Percentiles rank a stretch among this genome's conserved stretches.
These are phyloP conservation scores for Ustilago curta DNA, from an alignment of 1,284 basidiomycete genomes.

Conservation along the genomic window DNA sequence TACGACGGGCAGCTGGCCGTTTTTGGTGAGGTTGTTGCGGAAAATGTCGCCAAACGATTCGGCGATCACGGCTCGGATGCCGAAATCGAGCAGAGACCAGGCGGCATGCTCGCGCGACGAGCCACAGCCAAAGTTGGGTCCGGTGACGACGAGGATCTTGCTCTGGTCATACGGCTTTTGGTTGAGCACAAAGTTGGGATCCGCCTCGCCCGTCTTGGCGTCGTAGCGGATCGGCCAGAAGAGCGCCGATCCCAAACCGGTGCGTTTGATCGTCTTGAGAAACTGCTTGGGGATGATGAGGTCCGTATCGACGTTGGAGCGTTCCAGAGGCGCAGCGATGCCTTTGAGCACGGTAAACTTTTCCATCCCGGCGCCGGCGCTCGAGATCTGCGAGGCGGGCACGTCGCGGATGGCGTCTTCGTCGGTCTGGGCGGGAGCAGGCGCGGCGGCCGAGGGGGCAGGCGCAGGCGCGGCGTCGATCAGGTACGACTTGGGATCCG, in stretches of 20 bases:
- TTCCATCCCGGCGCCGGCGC: slow-evolving; percentile 58
- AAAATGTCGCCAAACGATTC: slow-evolving; percentile 65
- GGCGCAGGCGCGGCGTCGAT: slow-evolving; percentile 47
- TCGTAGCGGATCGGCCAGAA: slow-evolving; percentile 67
- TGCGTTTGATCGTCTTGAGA: slow-evolving; percentile 68
- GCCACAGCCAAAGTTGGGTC: slow-evolving; percentile 67
- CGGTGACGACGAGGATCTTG: slow-evolving; percentile 64
- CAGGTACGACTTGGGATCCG: slow-evolving; percentile 62
- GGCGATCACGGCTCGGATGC: slow-evolving; percentile 65
- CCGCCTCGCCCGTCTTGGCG: slow-evolving; percentile 59
- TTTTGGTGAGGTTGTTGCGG: slow-evolving; percentile 66
- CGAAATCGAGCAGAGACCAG: slow-evolving; percentile 67
- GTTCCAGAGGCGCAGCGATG: slow-evolving; percentile 65
- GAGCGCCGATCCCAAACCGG: slow-evolving; percentile 64
- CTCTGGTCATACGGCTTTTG: slow-evolving; percentile 55
- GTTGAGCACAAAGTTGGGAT: slow-evolving; percentile 64
- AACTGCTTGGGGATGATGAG: slow-evolving; percentile 68
- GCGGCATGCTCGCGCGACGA: slow-evolving; percentile 66
- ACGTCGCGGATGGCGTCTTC: slow-evolving; percentile 57
- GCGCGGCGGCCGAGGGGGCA: slow-evolving; percentile 18
- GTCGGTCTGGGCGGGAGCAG: slow-evolving; percentile 41
- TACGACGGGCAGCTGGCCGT: slow-evolving; percentile 61
- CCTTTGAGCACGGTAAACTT: slow-evolving; percentile 64
- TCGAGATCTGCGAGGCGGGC: slow-evolving; percentile 35
- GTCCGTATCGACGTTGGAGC: slow-evolving; percentile 68